Evolutionary conservation across 768 basidiomycete genomes (phyloP).

Genomic region (Leccinum boreale): DNA sequence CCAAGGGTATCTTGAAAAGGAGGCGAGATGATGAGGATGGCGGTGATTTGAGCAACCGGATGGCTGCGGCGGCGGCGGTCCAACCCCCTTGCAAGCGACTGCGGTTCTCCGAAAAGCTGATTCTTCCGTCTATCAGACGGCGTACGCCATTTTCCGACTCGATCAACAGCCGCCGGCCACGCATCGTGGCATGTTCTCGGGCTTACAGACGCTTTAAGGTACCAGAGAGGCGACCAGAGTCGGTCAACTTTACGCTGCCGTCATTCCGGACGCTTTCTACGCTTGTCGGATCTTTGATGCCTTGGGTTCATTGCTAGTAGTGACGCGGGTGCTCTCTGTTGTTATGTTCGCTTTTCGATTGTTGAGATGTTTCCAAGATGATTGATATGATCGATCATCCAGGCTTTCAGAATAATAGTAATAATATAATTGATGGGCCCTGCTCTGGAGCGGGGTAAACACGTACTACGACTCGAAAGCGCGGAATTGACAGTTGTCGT

Average conservation of each 20-base stretch:
- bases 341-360: neutral
- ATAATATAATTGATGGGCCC: neutral
- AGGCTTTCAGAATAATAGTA: neutral
- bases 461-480: too few relatives aligned
- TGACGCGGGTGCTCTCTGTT: neutral
- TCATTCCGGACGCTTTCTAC: constrained; percentile 31
- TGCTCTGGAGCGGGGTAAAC: neutral
- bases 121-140: constrained; percentile 1
- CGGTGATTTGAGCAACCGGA: constrained; percentile 2
- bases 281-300: constrained; percentile 31
- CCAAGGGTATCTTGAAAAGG: constrained; percentile 30
- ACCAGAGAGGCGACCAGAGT: constrained; percentile 13
- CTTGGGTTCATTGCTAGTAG: constrained; percentile 24
- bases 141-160: constrained; percentile 15
- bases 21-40: constrained; percentile 20
- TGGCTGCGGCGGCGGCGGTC: neutral
- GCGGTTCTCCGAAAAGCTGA: constrained; percentile 17
- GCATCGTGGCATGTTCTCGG: constrained; percentile 12
- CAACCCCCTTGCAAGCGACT: constrained; percentile 19
- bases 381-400: neutral
- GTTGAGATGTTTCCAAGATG: neutral
- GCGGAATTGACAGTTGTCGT: too few relatives aligned
- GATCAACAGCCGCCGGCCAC: constrained; percentile 15
- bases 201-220: constrained; percentile 10
- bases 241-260: constrained; percentile 30